A percentile compares a stretch with the other conserved stretches of the same genome.
These are phyloP conservation scores for Tuber brumale DNA, from an alignment of 495 filamentous ascomycete species.

Conservation along the genomic window DNA sequence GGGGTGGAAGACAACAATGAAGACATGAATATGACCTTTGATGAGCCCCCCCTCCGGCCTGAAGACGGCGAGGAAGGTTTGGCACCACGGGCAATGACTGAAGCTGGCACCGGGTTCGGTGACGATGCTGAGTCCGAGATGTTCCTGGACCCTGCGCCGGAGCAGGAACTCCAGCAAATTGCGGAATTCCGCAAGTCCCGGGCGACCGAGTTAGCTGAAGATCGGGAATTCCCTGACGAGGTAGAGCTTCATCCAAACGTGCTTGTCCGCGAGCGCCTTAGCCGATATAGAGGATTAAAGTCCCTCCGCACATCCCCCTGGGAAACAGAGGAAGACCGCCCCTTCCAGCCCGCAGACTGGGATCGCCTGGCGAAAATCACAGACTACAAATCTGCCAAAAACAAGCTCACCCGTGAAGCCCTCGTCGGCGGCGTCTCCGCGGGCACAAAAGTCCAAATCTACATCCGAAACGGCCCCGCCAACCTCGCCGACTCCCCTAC, in stretches of 20 bases:
- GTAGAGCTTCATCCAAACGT: constrained; percentile 89
- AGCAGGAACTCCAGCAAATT: constrained; percentile 74
- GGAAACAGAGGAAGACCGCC: constrained; percentile 78
- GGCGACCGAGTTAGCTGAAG: constrained; percentile 71
- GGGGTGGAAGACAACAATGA: constrained; percentile 57
- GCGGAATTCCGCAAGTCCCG: constrained; percentile 71
- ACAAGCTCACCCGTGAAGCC: constrained; percentile 66
- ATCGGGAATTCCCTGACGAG: constrained; percentile 93
- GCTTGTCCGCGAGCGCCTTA: constrained; percentile 73
- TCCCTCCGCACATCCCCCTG: constrained; percentile 76
- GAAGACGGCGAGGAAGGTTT: constrained; percentile 75
- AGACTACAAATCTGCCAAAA: constrained; percentile 76
- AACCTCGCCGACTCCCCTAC: constrained; percentile 51
- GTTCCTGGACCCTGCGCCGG: constrained; percentile 79
- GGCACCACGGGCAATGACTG: constrained; percentile 64
- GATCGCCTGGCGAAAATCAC: constrained; percentile 70
- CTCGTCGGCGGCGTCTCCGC: constrained; percentile 76
- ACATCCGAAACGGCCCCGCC: constrained; percentile 66
- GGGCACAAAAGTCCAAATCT: constrained; percentile 71
- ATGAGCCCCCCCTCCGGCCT: constrained; percentile 48
- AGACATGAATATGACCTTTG: constrained; percentile 49
- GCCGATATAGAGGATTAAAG: constrained; percentile 83
- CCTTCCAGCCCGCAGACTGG: constrained; percentile 86
- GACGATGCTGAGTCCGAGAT: constrained; percentile 72
- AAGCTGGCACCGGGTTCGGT: constrained; percentile 66